phyloP scores from a whole-genome alignment of 2,329 filamentous ascomycete species.

The Fonsecaea erecta region DNA sequence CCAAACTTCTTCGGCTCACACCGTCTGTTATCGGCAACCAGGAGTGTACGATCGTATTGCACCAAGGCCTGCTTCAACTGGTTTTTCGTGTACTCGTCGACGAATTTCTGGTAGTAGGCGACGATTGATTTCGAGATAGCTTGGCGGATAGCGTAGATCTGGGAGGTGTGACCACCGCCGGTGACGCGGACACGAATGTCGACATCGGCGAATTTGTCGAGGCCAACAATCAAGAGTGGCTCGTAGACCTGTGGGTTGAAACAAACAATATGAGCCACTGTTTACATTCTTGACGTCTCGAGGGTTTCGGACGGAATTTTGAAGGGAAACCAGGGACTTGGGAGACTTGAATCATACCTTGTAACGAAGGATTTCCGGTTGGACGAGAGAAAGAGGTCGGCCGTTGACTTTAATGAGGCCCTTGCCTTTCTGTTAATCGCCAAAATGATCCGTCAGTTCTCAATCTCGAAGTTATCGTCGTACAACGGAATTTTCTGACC shows the following conservation, averaged over 20 bases:
- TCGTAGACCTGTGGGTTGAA: conserved; percentile 78
- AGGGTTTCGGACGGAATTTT: background rate
- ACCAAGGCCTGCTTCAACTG: conserved; percentile 96
- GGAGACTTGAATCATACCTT: conserved; percentile 64
- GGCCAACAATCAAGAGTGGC: conserved; percentile 92
- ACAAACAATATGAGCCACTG: conserved; percentile 6
- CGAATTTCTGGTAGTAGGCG: conserved; percentile 99
- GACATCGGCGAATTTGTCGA: conserved; percentile 95
- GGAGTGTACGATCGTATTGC: conserved; percentile 93
- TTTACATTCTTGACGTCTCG: conserved; percentile 17
- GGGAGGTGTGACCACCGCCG: conserved; percentile 96
- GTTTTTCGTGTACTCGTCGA: conserved; percentile 99
- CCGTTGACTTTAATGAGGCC: conserved; percentile 99
- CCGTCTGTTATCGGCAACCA: conserved; percentile 98
- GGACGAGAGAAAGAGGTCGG: conserved; percentile 88
- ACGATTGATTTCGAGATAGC: conserved; percentile 97
- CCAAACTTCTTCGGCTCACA: conserved; percentile 97
- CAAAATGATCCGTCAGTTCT: conserved; percentile 22
- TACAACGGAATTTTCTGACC: conserved; percentile 57
- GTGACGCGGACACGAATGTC: conserved; percentile 96
- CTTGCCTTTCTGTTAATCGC: conserved; percentile 65
- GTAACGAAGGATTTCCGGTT: conserved; percentile 97
- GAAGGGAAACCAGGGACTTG: background rate
- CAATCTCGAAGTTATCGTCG: background rate
- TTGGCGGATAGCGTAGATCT: conserved; percentile 98